Base-by-base conservation (phyloP, 2,329 filamentous ascomycete species). In the Fusarium metavorans region DNA sequence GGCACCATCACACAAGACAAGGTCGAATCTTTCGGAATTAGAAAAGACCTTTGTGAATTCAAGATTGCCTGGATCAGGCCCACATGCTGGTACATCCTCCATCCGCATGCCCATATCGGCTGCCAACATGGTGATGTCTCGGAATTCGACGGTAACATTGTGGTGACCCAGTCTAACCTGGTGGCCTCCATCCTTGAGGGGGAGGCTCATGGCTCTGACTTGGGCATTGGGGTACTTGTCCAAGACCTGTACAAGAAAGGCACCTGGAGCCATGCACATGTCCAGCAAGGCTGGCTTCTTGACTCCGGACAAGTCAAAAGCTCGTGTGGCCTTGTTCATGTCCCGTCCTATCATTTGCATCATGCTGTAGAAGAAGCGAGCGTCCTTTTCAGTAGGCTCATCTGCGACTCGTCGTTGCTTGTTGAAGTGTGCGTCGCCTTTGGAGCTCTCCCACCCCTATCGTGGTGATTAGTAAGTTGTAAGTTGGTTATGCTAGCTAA, bases 261-360 rank as follows among this genome's bases (percentile, higher is more conserved):
- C 89, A 6, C 88, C 89, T 0, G 89, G 89, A 0, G 89, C 89
- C 81, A 88, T 86, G 77, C 89, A 89, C 70, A 89, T 82, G 71
- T 91, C 88, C 1, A 91, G 84, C 23, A 90, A 81, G 10, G 52
- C 56, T 5, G 59, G 63, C 2, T 57, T 30, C 6, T 18, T 23
- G n/a, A 48, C 7, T 13, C 34, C 3, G 6, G 3, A 23, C 16
- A 83, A 67, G 13, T 56, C 67, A n/a, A 87, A 79, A 16, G 80
- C 82, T 3, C 67, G 62, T 1, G 82, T 85, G 0, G 63, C 61
- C 0, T 39, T 10, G 9, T 89, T 73, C 25, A 90, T 76, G 58
- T 88, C 83, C 3, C 78, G 18, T 2, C 78, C 86, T 39, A 89
- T 86, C 1, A 67, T 60, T 45, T 77, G 72, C 86, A 88, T 88